Evolutionary conservation across 768 basidiomycete species (phyloP), one percentile per base, ranked within the genome.

Genomic region (Boletus fagicola): DNA sequence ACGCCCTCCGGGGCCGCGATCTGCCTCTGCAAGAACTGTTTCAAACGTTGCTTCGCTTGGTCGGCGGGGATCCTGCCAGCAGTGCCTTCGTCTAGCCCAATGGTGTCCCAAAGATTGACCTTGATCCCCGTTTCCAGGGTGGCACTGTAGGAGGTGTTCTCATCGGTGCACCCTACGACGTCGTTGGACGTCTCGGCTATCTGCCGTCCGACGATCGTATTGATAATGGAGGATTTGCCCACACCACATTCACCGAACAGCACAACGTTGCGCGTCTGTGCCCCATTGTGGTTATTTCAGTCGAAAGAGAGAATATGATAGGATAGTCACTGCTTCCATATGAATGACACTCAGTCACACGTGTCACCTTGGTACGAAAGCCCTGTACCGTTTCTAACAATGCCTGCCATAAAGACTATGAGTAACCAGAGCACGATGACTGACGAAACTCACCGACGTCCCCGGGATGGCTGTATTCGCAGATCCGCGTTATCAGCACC

Each of bases 191-290:
- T 65, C 1, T 45, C 51, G 9, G 75, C 76, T 10, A 60, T 46
- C 0, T 65, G 51, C 3, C 45, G 20, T 28, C 68, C 71, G 7
- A 59, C 54, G 43, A 78, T 51, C 63, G 72, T 62, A 54, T 78
- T 79, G 55, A 78, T 66, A 53, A 76, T 61, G 16, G 74, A 76
- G 28, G 77, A 78, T 62, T 79, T 78, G 20, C 74, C 72, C 50
- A 74, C 67, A 47, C 67, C 64, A 42, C 65, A 63, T 60, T 68
- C 65, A 53, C 67, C 65, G 35, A 78, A 76, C 3, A 79, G 24
- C 31, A 78, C 67, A 16, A 77, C 49, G 51, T 76, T 79, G 36
- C 62, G 66, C 26, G 49, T 24, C 52, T 65, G 54, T 31, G 15
- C 20, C 20, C 33, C 48, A 31, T 8, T 18, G 20, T 47, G 7